phyloP scores from a whole-genome alignment of 2,329 filamentous ascomycete genomes.

The Exophiala sideris region DNA sequence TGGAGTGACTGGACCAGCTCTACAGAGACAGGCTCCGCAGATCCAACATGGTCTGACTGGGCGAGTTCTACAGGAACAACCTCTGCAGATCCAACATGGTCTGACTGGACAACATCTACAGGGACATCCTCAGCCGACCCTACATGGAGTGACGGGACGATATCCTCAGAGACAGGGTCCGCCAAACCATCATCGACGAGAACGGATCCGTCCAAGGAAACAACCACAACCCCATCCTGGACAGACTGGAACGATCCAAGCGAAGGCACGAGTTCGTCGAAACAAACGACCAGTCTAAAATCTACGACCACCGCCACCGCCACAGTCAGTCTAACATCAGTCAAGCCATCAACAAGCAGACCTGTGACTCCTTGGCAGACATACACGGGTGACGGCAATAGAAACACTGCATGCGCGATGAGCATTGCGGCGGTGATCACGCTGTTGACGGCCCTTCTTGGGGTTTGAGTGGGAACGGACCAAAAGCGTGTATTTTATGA shows the following conservation, averaged over 20 bases:
- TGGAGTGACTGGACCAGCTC: background rate
- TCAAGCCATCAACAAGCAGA: background rate
- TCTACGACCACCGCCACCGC: background rate
- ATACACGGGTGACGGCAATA: background rate
- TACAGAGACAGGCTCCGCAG: background rate
- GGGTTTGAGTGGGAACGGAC: background rate
- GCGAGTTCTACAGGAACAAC: background rate
- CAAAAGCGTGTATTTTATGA: no score
- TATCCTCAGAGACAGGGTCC: background rate
- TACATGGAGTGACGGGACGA: background rate
- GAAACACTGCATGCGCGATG: background rate
- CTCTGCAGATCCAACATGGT: background rate
- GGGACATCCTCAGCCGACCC: background rate
- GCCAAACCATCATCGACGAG: background rate
- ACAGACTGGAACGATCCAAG: background rate
- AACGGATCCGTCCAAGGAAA: background rate
- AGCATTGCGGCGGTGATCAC: background rate
- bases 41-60: background rate
- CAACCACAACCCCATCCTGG: background rate
- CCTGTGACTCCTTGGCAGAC: background rate
- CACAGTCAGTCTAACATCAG: background rate
- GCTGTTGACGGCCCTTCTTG: background rate
- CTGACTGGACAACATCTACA: background rate
- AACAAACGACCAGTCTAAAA: background rate
- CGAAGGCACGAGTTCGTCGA: background rate